Base-by-base conservation (phyloP, 2,329 filamentous ascomycete species). In the Xylariaceae sp. region DNA sequence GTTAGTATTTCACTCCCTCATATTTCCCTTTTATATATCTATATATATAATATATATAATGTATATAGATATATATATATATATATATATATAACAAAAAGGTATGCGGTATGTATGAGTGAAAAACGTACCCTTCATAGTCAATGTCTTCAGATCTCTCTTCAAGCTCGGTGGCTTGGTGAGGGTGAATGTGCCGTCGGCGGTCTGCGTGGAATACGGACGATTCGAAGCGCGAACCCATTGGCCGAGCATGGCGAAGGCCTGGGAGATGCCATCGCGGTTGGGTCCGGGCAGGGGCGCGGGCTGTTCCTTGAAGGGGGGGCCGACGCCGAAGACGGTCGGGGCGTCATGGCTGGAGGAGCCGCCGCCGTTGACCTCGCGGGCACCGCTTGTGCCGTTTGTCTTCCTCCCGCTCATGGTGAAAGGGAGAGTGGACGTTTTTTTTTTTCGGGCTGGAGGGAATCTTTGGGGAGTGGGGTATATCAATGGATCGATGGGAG, bases 121-220 rank as follows among this genome's bases (percentile, higher is more conserved):
- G 19, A 19, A 65, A 70, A 58, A 58, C 65, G 50, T 64, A 76
- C 79, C 74, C 66, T 74, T 66, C 40, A 75, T 55, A 60, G 78
- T 68, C 26, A 89, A 68, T 4, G 77, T 71, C 59, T 75, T 81
- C 47, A 89, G 60, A 62, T 89, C 86, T 47, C 78, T 70, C 56
- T 74, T 72, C 37, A 85, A 61, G 1, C 78, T 76, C 0, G 78
- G 77, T 11, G 78, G 75, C 60, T 74, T 73, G n/a, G 72, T 71
- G 1, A 74, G 67, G 6, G 67, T 64, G 54, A 84, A 86, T 2
- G 79, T 77, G n/a, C 84, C 84, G 65, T 85, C 79, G 30, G 84
- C 84, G 51, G 76, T 78, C 62, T 86, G 77, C 1, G 74, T 82
- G 0, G 86, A 85, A 34, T 87, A 70, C 7, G 86, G 85, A n/a